These are phyloP conservation scores for Leccinellum albellum DNA, from an alignment of 768 basidiomycete species.

Conservation along the genomic window DNA sequence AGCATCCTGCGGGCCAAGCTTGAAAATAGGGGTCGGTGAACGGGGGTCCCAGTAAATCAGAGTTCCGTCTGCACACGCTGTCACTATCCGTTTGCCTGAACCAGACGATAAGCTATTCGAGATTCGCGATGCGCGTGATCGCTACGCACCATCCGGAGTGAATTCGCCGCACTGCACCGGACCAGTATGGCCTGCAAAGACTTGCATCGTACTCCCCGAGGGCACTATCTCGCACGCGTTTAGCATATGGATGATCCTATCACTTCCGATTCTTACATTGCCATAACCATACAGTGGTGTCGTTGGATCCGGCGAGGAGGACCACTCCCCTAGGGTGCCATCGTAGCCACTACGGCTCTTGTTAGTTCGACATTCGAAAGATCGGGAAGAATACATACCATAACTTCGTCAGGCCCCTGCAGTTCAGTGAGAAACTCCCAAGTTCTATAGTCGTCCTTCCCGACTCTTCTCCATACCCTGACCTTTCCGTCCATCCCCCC, in stretches of 20 bases:
- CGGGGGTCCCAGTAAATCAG: slow-evolving; percentile 93
- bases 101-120: slow-evolving; percentile 5
- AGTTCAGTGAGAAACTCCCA: slow-evolving; percentile 97
- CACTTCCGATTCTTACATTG: slow-evolving; percentile 59
- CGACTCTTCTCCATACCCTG: slow-evolving; percentile 85
- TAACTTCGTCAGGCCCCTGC: slow-evolving; percentile 93
- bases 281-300: slow-evolving; percentile 95
- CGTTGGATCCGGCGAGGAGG: slow-evolving; percentile 87
- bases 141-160: slow-evolving; percentile 73
- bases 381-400: slow-evolving; percentile 51
- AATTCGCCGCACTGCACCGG: slow-evolving; percentile 85
- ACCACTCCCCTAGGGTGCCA: slow-evolving; percentile 96
- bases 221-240: slow-evolving; percentile 60
- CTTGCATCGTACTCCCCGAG: slow-evolving; percentile 91
- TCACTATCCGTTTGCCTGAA: slow-evolving; percentile 82
- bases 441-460: slow-evolving; percentile 62
- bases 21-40: slow-evolving; percentile 72
- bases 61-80: slow-evolving; percentile 76
- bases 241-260: background rate
- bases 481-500: slow-evolving; percentile 99
- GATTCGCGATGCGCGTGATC: background rate
- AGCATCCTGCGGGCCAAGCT: slow-evolving; percentile 64
- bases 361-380: background rate
- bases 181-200: slow-evolving; percentile 87
- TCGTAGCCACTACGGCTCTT: slow-evolving; percentile 67